Percentiles rank a stretch among this genome's conserved stretches.
phyloP scores from a whole-genome alignment of 2,329 filamentous ascomycete genomes.

The Penicillium sp. region DNA sequence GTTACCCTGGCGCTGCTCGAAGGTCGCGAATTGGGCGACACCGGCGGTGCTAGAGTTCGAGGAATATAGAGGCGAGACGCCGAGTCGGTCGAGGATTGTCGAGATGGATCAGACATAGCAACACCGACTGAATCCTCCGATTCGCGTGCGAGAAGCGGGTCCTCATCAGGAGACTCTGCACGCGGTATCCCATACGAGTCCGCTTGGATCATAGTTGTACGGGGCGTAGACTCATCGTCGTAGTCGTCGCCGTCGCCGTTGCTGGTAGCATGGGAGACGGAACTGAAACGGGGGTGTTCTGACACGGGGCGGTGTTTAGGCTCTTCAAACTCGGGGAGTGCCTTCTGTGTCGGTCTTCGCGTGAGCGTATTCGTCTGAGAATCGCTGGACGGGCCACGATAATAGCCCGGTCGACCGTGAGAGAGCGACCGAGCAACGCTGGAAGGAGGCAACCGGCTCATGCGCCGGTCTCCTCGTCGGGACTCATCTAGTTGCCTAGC shows the following conservation, averaged over 20 bases:
- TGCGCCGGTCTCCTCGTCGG: constrained; percentile 65
- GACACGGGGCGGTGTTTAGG: constrained; percentile 60
- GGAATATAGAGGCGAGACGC: constrained; percentile 36
- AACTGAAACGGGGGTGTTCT: constrained; percentile 70
- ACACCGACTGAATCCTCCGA: constrained; percentile 20
- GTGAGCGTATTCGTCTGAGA: constrained; percentile 29
- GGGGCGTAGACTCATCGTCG: constrained; percentile 36
- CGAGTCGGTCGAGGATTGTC: constrained; percentile 37
- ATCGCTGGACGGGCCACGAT: constrained; percentile 66
- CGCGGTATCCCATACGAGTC: constrained; percentile 26
- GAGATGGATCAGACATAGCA: constrained; percentile 22
- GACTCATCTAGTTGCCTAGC: constrained; percentile 81
- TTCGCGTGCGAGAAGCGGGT: constrained; percentile 13
- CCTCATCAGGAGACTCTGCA: constrained; percentile 33
- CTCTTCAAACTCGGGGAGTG: constrained; percentile 40
- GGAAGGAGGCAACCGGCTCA: constrained; percentile 80
- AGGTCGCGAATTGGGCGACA: constrained; percentile 41
- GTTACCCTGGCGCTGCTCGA: constrained; percentile 55
- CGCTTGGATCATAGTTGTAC: constrained; percentile 18
- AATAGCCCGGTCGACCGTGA: constrained; percentile 74
- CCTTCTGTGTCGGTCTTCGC: constrained; percentile 39
- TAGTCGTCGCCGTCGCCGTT: constrained; percentile 38
- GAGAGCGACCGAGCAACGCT: constrained; percentile 77
- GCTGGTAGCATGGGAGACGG: constrained; percentile 42
- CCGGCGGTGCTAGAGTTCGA: constrained; percentile 44